Evolutionary conservation across 768 basidiomycete genomes (phyloP), one percentile per base, ranked within the genome.

Genomic region (Pulveroboletus sp.): DNA sequence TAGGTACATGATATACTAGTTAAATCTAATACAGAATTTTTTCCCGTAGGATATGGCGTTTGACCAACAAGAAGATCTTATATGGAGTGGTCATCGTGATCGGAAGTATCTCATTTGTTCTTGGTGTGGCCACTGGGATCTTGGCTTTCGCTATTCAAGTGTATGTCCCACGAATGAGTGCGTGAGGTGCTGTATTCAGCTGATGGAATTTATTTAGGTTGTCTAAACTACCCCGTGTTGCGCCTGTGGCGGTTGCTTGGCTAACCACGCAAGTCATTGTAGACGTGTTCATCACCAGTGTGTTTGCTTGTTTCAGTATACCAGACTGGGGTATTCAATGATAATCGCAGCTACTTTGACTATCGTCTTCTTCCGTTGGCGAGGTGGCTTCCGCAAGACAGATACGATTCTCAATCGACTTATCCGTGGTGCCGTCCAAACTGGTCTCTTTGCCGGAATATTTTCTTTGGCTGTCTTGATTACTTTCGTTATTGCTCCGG

Each of bases 361-460:
- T 27, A 57, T 58, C 40, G 62, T 74, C 23, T 66, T 77, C 43
- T 51, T 57, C 49, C 72, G 71, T 33, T 72, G 72, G 6, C 69
- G 73, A 41, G 80, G 79, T n/a, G 79, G 80, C n/a, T 76, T 79
- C 61, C 66, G 63, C 14, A 72, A 66, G 53, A 81, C 51, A n/a
- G n/a, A n/a, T n/a, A n/a, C n/a, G n/a, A n/a, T n/a, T n/a, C n/a
- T n/a, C n/a, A n/a, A n/a, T n/a, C 74, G 76, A 23, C 65, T 81
- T 9, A 79, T 80, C 49, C 75, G 76, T 42, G 77, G 78, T 19
- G 76, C 78, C 11, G 61, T 81, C 29, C 78, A 79, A 52, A 80
- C 78, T 5, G 78, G 79, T 35, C 51, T 77, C 6, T 79, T 80
- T 49, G 75, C 73, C 11, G 73, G 75, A 0, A 62, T 77, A 2